These are phyloP conservation scores for Stipa capillata DNA, from an alignment of 176 grass and related monocot species.

Conservation along the genomic window DNA sequence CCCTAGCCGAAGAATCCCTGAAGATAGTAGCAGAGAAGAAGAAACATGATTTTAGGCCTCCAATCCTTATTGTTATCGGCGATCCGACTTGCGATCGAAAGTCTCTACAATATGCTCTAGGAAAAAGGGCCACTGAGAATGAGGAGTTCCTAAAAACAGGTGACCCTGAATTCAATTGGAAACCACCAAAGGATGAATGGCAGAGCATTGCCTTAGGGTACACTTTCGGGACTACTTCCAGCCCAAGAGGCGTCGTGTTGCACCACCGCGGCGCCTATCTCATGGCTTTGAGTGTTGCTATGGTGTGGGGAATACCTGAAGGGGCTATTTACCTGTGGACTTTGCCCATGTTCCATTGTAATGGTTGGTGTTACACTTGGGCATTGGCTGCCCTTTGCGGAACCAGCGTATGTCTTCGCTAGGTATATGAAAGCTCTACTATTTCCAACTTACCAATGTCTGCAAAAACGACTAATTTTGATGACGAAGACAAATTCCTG, in stretches of 20 bases:
- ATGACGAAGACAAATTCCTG: too few relatives aligned
- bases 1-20: slow-evolving; percentile 67
- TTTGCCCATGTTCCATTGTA: slow-evolving; percentile 95
- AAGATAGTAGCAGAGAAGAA: slow-evolving; percentile 55
- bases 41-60: slow-evolving; percentile 48
- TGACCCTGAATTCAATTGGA: slow-evolving; percentile 59
- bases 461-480: too few relatives aligned
- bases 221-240: slow-evolving; percentile 87
- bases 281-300: slow-evolving; percentile 67
- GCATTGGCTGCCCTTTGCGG: slow-evolving; percentile 74
- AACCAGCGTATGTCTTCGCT: slow-evolving; percentile 90
- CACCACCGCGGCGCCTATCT: slow-evolving; percentile 89
- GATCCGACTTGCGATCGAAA: slow-evolving; percentile 53
- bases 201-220: slow-evolving; percentile 86
- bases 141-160: slow-evolving; percentile 78
- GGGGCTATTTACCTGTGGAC: slow-evolving; percentile 86
- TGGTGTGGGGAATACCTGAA: slow-evolving; percentile 75
- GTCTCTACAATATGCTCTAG: slow-evolving; percentile 47
- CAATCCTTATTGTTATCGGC: slow-evolving; percentile 50
- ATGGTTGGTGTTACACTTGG: slow-evolving; percentile 96
- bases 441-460: too few relatives aligned
- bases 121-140: slow-evolving; percentile 64
- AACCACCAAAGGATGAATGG: slow-evolving; percentile 88
- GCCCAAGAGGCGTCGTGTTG: slow-evolving; percentile 78
- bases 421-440: slow-evolving; percentile 49